A percentile compares a stretch with the other conserved stretches of the same genome.
Evolutionary conservation across 805 yeast genomes (phyloP).

Genomic region (Cyberlindnera sargentensis): DNA sequence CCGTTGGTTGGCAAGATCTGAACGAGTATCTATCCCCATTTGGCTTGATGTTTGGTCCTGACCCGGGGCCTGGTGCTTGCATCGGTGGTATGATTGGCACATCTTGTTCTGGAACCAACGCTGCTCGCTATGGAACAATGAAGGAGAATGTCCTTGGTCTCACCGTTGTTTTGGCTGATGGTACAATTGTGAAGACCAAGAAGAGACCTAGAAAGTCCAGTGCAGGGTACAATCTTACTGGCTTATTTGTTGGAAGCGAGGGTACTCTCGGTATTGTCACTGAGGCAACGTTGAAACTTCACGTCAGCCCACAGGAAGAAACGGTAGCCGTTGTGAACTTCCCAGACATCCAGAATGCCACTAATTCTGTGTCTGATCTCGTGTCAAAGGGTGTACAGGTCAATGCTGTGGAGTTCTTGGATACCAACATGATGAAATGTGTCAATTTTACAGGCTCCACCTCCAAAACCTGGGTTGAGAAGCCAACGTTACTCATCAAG

Average conservation of each 20-base stretch:
- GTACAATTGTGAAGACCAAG: conserved; percentile 67
- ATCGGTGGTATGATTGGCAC: conserved; percentile 77
- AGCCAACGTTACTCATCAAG: conserved; percentile 59
- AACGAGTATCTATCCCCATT: conserved; percentile 42
- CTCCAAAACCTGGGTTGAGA: conserved; percentile 45
- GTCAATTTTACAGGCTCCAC: conserved; percentile 53
- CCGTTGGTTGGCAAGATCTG: conserved; percentile 73
- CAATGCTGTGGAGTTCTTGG: conserved; percentile 71
- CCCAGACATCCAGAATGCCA: conserved; percentile 62
- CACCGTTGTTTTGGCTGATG: conserved; percentile 76
- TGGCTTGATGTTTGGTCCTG: conserved; percentile 64
- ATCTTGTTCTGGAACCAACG: conserved; percentile 76
- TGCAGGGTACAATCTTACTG: conserved; percentile 75
- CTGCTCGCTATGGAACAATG: conserved; percentile 75
- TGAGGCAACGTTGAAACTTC: conserved; percentile 65
- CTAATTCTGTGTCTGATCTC: conserved; percentile 56
- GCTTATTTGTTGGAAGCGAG: conserved; percentile 70
- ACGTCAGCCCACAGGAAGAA: conserved; percentile 58
- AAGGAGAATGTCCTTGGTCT: conserved; percentile 61
- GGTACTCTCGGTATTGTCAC: conserved; percentile 78
- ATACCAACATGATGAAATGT: conserved; percentile 63
- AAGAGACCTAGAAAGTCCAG: conserved; percentile 70
- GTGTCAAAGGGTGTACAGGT: conserved; percentile 58
- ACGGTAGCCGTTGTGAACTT: conserved; percentile 66
- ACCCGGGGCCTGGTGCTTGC: conserved; percentile 75